phyloP scores from a whole-genome alignment of 202 grass and related monocot genomes.

The Thinopyrum obtusiflorum region DNA sequence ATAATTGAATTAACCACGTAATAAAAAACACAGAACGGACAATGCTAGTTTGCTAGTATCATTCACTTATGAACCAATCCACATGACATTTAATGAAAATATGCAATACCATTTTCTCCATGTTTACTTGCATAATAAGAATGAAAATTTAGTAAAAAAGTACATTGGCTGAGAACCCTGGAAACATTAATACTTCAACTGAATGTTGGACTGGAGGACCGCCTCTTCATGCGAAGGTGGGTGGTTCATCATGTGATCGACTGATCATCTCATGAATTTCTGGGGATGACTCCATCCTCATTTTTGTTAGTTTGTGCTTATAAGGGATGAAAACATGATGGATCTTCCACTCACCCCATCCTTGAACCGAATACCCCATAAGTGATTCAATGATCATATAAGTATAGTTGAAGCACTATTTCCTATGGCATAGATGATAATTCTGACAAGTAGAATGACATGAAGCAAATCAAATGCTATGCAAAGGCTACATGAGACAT shows the following conservation, averaged over 20 bases:
- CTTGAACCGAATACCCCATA: neutral
- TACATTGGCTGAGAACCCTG: neutral
- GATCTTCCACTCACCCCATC: neutral
- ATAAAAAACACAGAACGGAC: neutral
- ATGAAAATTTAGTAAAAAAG: neutral
- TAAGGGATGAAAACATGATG: neutral
- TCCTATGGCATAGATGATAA: neutral
- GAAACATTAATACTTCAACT: neutral
- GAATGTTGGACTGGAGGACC: neutral
- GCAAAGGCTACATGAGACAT: neutral
- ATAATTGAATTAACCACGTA: neutral
- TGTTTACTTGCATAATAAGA: neutral
- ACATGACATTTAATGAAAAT: neutral
- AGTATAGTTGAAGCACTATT: neutral
- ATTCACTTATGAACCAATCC: neutral
- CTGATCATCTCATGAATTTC: neutral
- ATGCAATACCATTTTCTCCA: neutral
- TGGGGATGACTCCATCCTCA: neutral
- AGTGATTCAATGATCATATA: neutral
- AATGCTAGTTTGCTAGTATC: neutral
- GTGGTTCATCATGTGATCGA: neutral
- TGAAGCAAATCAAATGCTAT: neutral
- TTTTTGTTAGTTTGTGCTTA: neutral
- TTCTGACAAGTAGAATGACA: neutral
- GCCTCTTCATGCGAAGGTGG: neutral